Evolutionary conservation across 805 yeast species (phyloP), one percentile per base, ranked within the genome.

Genomic region (Torulaspora quercuum): DNA sequence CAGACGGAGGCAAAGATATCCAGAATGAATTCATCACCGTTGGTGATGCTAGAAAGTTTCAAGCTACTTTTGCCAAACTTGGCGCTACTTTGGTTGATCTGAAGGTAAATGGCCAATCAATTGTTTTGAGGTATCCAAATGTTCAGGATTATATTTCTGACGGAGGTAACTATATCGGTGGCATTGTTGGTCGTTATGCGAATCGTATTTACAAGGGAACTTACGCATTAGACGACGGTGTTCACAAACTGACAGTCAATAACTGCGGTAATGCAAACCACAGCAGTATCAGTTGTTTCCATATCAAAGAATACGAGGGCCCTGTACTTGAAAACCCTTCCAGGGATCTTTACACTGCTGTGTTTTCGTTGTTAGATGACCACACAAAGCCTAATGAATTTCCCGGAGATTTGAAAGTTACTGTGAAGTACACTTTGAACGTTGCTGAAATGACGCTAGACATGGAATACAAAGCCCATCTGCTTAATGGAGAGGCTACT

Each of bases 161-260:
- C 12, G 52, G 64, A 20, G 70, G 73, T 49, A 76, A 78, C 12
- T 76, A 64, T 52, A 68, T 78, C 39, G 85, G 85, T 23, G 76
- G 83, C 18, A 73, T 82, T 12, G 70, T 78, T 25, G 87, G 87
- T 18, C 67, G 86, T 29, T 72, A 67, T 41, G 84, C 84, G 35
- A 80, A 80, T 55, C 67, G 86, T 40, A 70, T 80, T 33, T 53
- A 55, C 27, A 61, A 63, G 27, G 80, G 76, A 19, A 44, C 52
- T 33, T 65, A 75, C 44, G 34, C 44, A 9, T 41, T 77, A 14
- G 62, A 64, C 22, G 76, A 72, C 5, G 51, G 59, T 35, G 50
- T 55, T 8, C 71, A 66, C 49, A 50, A 61, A 14, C 56, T 78
- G 37, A 64, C 68, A 13, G 49, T 58, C 22, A 75, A 73, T 53